Base-by-base conservation (phyloP, 2,329 filamentous ascomycete genomes). In the Colletotrichum agaves region DNA sequence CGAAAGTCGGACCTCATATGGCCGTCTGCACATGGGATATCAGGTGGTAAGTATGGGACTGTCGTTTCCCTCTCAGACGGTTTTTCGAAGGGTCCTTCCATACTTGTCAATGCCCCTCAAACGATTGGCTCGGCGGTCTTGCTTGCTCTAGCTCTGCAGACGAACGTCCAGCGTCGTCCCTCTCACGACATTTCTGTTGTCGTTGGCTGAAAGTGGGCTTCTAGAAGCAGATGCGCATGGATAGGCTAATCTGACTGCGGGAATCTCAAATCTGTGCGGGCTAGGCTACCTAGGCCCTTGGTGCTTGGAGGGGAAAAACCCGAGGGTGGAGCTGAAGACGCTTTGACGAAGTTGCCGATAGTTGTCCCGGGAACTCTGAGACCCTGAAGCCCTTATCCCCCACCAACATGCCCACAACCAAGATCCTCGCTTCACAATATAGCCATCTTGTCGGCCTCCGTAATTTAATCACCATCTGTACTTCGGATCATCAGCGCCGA, bases 401-500 rank as follows among this genome's bases (percentile, higher is more conserved):
- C 46, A 55, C 61, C 47, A 35, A 13, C 8, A n/a, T 21, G 44
- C 59, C 17, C 60, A 67, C 47, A 60, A 65, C 13, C 10, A 11
- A 21, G 10, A 17, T 23, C 41, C 44, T 19, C 4, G 13, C 19
- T 35, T 13, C 3, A 11, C 11, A 53, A 19, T 52, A 67, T 63
- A 64, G 35, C 3, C 2, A 10, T 31, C 33, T 49, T 57, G 21
- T 23, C 1, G 8, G 19, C 1, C 0, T 0, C 0, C 0, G 0
- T 0, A 0, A 0, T 1, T 46, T 58, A 35, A 15, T 3, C 31
- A 44, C 3, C 11, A 17, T 21, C 8, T 2, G 5, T 35, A 47
- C 15, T 2, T 1, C 4, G n/a, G 15, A 12, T 5, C 3, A 37
- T 17, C 21, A 31, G 65, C 65, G 65, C 61, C 65, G 65, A 67